Conservation (phyloP, 106 monocot genomes). For the Dendrobium chrysotoxum region DNA sequence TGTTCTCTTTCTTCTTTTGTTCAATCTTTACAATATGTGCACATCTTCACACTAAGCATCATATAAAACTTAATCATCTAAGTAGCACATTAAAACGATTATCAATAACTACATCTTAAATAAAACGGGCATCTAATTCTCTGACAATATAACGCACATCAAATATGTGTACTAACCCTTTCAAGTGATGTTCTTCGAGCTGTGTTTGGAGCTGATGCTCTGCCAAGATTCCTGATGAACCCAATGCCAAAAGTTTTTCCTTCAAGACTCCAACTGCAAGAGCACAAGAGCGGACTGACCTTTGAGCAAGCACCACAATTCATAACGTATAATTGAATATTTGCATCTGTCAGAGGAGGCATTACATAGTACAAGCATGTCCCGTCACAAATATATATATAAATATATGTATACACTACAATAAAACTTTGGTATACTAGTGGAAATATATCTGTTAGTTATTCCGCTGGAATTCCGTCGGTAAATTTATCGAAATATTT, state of each 20-base stretch:
- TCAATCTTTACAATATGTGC: too few relatives aligned
- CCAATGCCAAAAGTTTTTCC: slow-evolving; percentile 79
- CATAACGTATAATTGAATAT: not conserved
- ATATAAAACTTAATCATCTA: not conserved
- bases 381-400: not conserved
- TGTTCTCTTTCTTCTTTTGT: too few relatives aligned
- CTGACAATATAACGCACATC: not conserved
- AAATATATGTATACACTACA: too few relatives aligned
- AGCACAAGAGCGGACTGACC: not conserved
- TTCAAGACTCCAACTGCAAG: slow-evolving; percentile 81
- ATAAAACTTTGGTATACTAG: too few relatives aligned
- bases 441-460: too few relatives aligned
- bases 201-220: slow-evolving; percentile 95
- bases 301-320: not conserved
- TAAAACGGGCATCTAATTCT: too few relatives aligned
- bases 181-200: slow-evolving; percentile 79
- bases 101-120: too few relatives aligned
- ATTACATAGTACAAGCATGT: not conserved
- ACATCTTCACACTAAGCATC: too few relatives aligned
- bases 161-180: slow-evolving; percentile 46
- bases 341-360: not conserved
- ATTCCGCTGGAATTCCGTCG: too few relatives aligned
- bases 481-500: too few relatives aligned
- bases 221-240: slow-evolving; percentile 92
- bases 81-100: too few relatives aligned